A percentile compares a stretch with the other conserved stretches of the same genome.
phyloP scores from a whole-genome alignment of 768 basidiomycete genomes.

The Tricholoma furcatifolium region DNA sequence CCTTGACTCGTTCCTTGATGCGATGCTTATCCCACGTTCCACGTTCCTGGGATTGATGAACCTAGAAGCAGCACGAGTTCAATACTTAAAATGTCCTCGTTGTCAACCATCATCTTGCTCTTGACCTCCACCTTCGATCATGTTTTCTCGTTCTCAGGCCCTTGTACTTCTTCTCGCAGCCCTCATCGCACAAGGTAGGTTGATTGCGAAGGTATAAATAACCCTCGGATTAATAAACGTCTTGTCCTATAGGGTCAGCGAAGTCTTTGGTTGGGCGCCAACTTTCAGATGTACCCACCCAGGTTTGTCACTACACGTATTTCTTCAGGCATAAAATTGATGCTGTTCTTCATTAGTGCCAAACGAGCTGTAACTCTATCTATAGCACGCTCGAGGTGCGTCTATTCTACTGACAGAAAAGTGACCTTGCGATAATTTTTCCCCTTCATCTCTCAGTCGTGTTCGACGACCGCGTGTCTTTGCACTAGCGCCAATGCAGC shows the following conservation, averaged over 20 bases:
- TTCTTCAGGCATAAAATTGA: constrained; percentile 13
- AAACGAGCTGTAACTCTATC: constrained; percentile 1
- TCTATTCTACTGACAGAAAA: neutral
- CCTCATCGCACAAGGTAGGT: constrained; percentile 3
- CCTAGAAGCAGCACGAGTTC: no score
- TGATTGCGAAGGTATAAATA: no score
- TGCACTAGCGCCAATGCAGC: constrained; percentile 24
- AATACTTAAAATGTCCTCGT: no score
- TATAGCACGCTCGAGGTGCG: neutral
- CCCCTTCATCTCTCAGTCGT: constrained; percentile 16
- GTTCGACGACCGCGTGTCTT: constrained; percentile 22
- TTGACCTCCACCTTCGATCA: neutral
- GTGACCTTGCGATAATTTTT: neutral
- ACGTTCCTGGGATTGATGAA: no score
- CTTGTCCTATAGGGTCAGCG: constrained; percentile 1
- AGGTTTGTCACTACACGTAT: neutral
- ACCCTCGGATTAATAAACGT: neutral
- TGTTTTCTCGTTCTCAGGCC: neutral
- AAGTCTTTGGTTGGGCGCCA: neutral
- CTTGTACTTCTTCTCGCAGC: neutral
- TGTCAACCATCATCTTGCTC: neutral
- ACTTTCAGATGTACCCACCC: neutral
- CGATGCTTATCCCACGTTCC: no score
- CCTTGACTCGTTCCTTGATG: neutral
- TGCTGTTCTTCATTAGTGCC: constrained; percentile 5